These are phyloP conservation scores for Sequoia sempervirens DNA, from an alignment of 75 land plant genomes.

Conservation along the genomic window DNA sequence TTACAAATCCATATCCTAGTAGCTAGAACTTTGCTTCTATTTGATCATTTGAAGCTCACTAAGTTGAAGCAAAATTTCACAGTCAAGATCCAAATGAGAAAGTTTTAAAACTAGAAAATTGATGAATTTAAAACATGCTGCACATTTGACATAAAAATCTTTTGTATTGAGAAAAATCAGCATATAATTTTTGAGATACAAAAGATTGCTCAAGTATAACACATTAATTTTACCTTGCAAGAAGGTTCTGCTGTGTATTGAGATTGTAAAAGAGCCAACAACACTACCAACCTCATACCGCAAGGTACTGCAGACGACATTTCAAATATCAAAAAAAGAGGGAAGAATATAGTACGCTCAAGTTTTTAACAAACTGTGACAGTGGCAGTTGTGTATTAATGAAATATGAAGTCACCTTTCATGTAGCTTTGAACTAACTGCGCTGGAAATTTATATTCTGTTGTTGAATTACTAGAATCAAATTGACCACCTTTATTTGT, in stretches of 20 bases:
- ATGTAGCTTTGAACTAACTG: constrained; percentile 78
- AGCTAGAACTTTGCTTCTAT: background rate
- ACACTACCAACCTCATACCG: constrained; percentile 66
- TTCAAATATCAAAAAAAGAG: constrained; percentile 2
- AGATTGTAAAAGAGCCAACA: constrained; percentile 63
- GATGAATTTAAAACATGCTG: background rate
- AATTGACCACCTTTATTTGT: constrained; percentile 10
- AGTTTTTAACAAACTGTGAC: background rate
- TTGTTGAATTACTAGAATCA: constrained; percentile 17
- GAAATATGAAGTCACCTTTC: constrained; percentile 47
- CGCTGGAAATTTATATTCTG: constrained; percentile 70
- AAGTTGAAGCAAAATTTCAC: background rate
- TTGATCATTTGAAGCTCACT: background rate
- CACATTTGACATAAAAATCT: background rate
- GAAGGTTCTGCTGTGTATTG: constrained; percentile 45
- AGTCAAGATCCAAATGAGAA: background rate
- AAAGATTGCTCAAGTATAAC: background rate
- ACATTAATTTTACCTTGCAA: constrained; percentile 52
- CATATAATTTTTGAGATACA: background rate
- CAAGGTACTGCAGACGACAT: constrained; percentile 62
- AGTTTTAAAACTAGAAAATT: background rate
- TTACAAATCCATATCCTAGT: background rate
- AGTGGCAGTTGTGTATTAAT: background rate
- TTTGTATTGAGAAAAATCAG: background rate
- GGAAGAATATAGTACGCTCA: background rate